Evolutionary conservation across 768 basidiomycete genomes (phyloP).

Genomic region (Pisolithus marmoratus): DNA sequence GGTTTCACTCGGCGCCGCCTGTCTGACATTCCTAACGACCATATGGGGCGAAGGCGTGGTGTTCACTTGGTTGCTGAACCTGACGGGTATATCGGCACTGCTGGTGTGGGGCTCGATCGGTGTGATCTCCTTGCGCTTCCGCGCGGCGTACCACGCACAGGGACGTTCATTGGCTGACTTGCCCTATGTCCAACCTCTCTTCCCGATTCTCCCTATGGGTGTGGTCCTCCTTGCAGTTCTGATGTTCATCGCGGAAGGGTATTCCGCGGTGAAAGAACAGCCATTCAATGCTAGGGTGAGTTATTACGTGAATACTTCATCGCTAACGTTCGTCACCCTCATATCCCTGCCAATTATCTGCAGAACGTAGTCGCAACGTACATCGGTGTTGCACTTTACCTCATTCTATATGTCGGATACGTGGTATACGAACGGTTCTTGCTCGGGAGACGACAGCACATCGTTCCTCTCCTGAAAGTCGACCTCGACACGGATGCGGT

Average conservation of each 20-base stretch:
- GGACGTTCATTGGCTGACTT: slow-evolving; percentile 46
- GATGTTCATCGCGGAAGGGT: slow-evolving; percentile 55
- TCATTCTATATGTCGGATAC: slow-evolving; percentile 42
- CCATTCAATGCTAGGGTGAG: slow-evolving; percentile 41
- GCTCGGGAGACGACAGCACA: slow-evolving; percentile 26
- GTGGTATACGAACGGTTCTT: slow-evolving; percentile 32
- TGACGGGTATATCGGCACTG: slow-evolving; percentile 61
- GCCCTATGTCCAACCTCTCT: slow-evolving; percentile 53
- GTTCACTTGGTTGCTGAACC: slow-evolving; percentile 55
- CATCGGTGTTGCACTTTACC: slow-evolving; percentile 44
- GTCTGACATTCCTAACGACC: slow-evolving; percentile 49
- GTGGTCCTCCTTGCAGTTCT: slow-evolving; percentile 44
- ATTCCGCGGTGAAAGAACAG: slow-evolving; percentile 39
- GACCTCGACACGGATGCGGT: slow-evolving; percentile 53
- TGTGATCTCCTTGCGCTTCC: slow-evolving; percentile 54
- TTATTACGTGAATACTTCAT: too few species aligned
- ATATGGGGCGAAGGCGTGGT: slow-evolving; percentile 53
- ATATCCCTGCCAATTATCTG: neutral
- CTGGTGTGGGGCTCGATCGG: slow-evolving; percentile 63
- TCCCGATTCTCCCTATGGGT: slow-evolving; percentile 44
- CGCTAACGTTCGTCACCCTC: neutral
- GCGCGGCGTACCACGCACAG: slow-evolving; percentile 50
- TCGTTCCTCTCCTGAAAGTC: slow-evolving; percentile 38
- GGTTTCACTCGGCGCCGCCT: slow-evolving; percentile 42
- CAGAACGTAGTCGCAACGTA: slow-evolving; percentile 55